phyloP scores from a whole-genome alignment of 768 basidiomycete genomes.

The Inosperma sp. region DNA sequence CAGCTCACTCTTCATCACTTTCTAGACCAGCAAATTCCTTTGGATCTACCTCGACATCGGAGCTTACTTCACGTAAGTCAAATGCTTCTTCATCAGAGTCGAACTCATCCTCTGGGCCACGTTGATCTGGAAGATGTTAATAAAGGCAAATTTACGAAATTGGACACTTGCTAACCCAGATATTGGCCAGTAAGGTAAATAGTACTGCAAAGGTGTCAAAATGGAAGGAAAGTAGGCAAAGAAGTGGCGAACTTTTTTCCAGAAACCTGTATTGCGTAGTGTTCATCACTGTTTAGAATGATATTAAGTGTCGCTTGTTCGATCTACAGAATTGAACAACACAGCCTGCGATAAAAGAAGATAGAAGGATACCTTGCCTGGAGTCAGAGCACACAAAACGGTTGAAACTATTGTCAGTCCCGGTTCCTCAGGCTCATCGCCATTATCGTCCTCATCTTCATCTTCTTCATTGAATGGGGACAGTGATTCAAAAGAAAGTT shows the following conservation, averaged over 20 bases:
- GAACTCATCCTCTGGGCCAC: constrained; percentile 30
- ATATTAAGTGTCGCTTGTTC: constrained; percentile 74
- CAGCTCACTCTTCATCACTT: constrained; percentile 49
- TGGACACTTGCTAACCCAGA: constrained; percentile 70
- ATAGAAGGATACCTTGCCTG: constrained; percentile 59
- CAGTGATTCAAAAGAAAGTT: constrained; percentile 52
- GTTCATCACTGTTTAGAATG: constrained; percentile 60
- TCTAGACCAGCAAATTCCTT: constrained; percentile 54
- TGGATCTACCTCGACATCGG: constrained; percentile 73
- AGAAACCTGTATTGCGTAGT: constrained; percentile 62
- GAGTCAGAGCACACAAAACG: constrained; percentile 74
- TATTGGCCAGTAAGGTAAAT: constrained; percentile 84
- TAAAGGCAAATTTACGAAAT: no score
- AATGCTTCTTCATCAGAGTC: constrained; percentile 56
- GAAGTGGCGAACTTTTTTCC: constrained; percentile 69
- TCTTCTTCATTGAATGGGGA: constrained; percentile 27
- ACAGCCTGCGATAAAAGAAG: background rate
- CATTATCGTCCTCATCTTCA: constrained; percentile 44
- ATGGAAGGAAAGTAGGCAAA: background rate
- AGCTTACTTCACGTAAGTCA: constrained; percentile 71
- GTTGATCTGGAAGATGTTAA: no score
- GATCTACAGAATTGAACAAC: constrained; percentile 42
- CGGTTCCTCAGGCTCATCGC: constrained; percentile 34
- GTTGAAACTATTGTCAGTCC: constrained; percentile 38
- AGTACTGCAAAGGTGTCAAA: constrained; percentile 38